Evolutionary conservation across 1,284 basidiomycete species (phyloP), one percentile per base, ranked within the genome.

Genomic region (Melampsora larici-populina): DNA sequence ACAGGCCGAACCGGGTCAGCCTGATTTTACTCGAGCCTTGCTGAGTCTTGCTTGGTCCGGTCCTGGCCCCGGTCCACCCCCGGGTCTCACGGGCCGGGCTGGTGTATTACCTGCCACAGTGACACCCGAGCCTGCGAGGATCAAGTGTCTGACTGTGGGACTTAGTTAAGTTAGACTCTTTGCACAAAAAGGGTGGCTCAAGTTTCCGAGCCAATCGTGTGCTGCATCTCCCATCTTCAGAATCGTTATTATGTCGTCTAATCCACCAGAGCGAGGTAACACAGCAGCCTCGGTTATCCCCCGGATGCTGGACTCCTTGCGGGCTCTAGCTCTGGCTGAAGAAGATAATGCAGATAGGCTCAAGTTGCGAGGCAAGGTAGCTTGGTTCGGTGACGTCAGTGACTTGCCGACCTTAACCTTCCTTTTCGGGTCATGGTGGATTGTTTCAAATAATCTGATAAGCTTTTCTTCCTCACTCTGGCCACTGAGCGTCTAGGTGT

Each of bases 351-450:
- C 67, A 31, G 75, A 65, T 36, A 6, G 75, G n/a, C 29, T 70
- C 40, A 70, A 70, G 58, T 58, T 78, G 46, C 43, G 48, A 48
- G 55, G 55, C 1, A 78, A 70, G 40, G 75, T 78, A 62, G 68
- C 75, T 8, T 78, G 75, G 75, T 78, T 78, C 58, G 67, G 68
- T 70, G 75, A 78, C 49, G 75, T 78, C 24, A 65, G 68, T 60
- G 17, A 7, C 21, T n/a, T 46, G 21, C 33, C 51, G 2, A 26
- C 17, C n/a, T n/a, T 31, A 18, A 24, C 17, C 24, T 36, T 64
- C 33, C 31, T 64, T 64, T 31, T 64, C 63, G 9, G n/a, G 21
- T 33, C 11, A 21, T 17, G 18, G 31, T 33, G 33, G 36, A 21
- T 3, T 8, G 29, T 64, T 36, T 64, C 40, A 43, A 43, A 13